A percentile compares a stretch with the other conserved stretches of the same genome.
These are phyloP conservation scores for Apiotrichum laibachii DNA, from an alignment of 1,284 basidiomycete genomes.

Conservation along the genomic window DNA sequence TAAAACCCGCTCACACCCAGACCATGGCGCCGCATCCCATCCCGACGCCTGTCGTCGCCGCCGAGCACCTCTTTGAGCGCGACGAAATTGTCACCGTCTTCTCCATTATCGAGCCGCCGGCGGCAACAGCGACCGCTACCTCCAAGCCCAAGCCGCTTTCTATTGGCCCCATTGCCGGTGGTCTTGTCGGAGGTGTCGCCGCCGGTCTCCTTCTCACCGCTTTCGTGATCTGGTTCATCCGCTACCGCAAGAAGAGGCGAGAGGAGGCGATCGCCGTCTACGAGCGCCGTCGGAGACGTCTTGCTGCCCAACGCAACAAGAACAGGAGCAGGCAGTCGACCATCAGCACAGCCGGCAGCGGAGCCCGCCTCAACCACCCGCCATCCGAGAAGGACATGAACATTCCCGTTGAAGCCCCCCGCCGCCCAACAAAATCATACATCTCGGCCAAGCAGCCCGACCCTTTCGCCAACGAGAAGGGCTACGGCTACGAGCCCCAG, in stretches of 20 bases:
- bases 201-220: constrained; percentile 24
- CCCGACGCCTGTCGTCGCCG: not conserved
- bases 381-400: constrained; percentile 12
- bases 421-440: not conserved
- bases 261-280: constrained; percentile 9
- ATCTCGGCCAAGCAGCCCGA: constrained; percentile 9
- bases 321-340: constrained; percentile 2
- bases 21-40: constrained; percentile 6
- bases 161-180: constrained; percentile 31
- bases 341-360: constrained; percentile 1
- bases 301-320: constrained; percentile 6
- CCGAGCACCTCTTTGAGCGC: not conserved
- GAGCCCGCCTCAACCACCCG: constrained; percentile 1
- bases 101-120: constrained; percentile 4
- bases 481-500: constrained; percentile 27
- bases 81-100: constrained; percentile 18
- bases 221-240: constrained; percentile 20
- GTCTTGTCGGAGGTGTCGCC: constrained; percentile 31
- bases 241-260: constrained; percentile 21
- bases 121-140: not conserved
- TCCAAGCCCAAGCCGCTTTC: not conserved
- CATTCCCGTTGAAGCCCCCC: constrained; percentile 9
- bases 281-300: constrained; percentile 5
- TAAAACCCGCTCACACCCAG: not conserved
- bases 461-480: constrained; percentile 20